Percentiles rank a stretch among this genome's conserved stretches.
Evolutionary conservation across 2,329 filamentous ascomycete species (phyloP).

Genomic region (Sporothrix variecibatus): DNA sequence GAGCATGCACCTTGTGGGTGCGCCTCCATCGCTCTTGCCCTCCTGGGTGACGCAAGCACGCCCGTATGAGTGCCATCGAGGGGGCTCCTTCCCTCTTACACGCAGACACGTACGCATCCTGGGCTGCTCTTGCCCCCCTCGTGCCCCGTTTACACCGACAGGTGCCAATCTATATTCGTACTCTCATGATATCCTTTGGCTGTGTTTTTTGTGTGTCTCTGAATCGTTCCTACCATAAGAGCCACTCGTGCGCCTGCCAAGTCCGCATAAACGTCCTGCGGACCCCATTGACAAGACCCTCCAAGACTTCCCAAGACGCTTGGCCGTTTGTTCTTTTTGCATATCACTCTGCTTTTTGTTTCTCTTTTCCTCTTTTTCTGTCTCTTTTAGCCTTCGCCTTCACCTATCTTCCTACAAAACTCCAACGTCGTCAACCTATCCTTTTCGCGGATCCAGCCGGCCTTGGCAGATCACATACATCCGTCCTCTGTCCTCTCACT

Average conservation of each 20-base stretch:
- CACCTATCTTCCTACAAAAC: not conserved
- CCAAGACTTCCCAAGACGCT: conserved; percentile 26
- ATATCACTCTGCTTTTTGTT: conserved; percentile 12
- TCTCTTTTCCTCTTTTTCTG: not conserved
- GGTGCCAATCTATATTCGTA: not conserved
- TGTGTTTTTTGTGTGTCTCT: not conserved
- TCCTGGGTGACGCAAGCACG: conserved; percentile 25
- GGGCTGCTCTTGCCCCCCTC: not conserved
- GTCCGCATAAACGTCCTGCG: conserved; percentile 22
- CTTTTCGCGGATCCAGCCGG: conserved; percentile 3
- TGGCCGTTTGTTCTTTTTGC: conserved; percentile 23
- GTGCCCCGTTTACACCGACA: not conserved
- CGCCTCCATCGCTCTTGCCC: conserved; percentile 2
- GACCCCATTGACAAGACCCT: conserved; percentile 19
- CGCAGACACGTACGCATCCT: conserved; percentile 7
- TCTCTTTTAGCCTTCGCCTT: not conserved
- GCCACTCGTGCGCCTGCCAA: conserved; percentile 18
- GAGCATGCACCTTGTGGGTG: not conserved
- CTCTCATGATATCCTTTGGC: not conserved
- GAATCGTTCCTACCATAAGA: conserved; percentile 4
- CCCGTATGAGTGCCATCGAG: not conserved
- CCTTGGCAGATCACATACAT: conserved; percentile 15
- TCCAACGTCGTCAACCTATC: not conserved
- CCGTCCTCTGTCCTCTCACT: not conserved
- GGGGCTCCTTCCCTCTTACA: conserved; percentile 12